Percentiles rank a stretch among this genome's conserved stretches.
Evolutionary conservation across 331 rosid species (phyloP).

Genomic region (Acacia pycnantha): DNA sequence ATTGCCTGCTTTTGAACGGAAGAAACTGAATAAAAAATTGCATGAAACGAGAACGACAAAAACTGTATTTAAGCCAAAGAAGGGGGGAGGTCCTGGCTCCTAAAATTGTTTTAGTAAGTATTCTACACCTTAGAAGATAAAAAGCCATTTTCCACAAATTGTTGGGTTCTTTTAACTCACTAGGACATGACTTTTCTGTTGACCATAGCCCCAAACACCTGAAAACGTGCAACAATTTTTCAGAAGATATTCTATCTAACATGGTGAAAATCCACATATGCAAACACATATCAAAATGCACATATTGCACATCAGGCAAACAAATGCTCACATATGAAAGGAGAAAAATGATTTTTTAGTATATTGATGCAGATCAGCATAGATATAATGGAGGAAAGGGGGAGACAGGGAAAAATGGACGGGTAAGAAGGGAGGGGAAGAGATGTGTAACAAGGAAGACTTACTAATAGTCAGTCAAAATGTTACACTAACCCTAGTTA

Average conservation of each 20-base stretch:
- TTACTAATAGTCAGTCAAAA: not conserved
- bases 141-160: constrained; percentile 25
- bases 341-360: not conserved
- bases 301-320: not conserved
- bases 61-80: not conserved
- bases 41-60: not conserved
- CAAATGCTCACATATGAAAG: not conserved
- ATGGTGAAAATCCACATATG: not conserved
- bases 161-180: constrained; percentile 7
- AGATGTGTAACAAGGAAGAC: not conserved
- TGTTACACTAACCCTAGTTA: not conserved
- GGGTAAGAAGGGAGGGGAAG: not conserved
- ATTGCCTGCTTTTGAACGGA: not conserved
- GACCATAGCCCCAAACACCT: constrained; percentile 28
- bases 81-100: not conserved
- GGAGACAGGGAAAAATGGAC: not conserved
- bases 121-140: constrained; percentile 14
- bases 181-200: constrained; percentile 25
- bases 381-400: not conserved
- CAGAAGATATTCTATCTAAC: constrained; percentile 23
- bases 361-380: not conserved
- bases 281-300: constrained; percentile 8
- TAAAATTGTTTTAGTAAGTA: constrained; percentile 16
- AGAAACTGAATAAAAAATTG: not conserved
- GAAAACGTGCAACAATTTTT: constrained; percentile 21